Base-by-base conservation (phyloP, 1,284 basidiomycete species). In the Sutorius eximius region DNA sequence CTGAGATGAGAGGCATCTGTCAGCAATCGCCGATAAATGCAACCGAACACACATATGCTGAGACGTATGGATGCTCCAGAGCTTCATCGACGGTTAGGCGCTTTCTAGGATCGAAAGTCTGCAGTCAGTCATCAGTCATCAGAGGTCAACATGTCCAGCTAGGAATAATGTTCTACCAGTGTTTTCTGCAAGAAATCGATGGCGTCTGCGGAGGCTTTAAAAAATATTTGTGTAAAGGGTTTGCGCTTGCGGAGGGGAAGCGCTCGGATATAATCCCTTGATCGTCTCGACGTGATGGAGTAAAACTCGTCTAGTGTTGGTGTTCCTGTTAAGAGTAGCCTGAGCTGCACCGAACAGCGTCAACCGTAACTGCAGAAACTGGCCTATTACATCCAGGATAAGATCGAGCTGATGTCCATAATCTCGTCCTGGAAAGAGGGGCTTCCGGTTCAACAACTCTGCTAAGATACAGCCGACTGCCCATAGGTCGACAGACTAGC, bases 261-360 rank as follows among this genome's bases (percentile, higher is more conserved):
- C 3, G 84, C 81, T 38, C 89, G 82, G 60, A 95, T 87, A 72
- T 95, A 95, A 62, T 95, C 91, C 53, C 91, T 82, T 46, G 90
- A 93, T 48, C 92, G 80, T 37, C 86, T 79, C 3, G 89, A 90
- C 2, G 89, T 93, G 72, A 95, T 93, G 37, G 86, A 83, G 70
- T 93, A 89, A 70, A 93, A 93, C 68, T 95, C 91, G 59, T 95
- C 93, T 50, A 93, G 75, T 32, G 85, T 89, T 0, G 92, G 92
- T 3, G 93, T 95, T 40, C 84, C 81, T 80, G 65, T 55, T 18
- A 32, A 33, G 48, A 52, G 54, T 32, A 40, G 24, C n/a, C 42
- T 44, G 27, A 49, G 49, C 22, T 30, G n/a, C 44, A 44, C 13
- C 11, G 12, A 45, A 32, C 18, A 29, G 46, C 52, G 56, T 8